Percentiles rank a stretch among this genome's conserved stretches.
Evolutionary conservation across 768 basidiomycete genomes (phyloP).

Genomic region (Suillus variegatus): DNA sequence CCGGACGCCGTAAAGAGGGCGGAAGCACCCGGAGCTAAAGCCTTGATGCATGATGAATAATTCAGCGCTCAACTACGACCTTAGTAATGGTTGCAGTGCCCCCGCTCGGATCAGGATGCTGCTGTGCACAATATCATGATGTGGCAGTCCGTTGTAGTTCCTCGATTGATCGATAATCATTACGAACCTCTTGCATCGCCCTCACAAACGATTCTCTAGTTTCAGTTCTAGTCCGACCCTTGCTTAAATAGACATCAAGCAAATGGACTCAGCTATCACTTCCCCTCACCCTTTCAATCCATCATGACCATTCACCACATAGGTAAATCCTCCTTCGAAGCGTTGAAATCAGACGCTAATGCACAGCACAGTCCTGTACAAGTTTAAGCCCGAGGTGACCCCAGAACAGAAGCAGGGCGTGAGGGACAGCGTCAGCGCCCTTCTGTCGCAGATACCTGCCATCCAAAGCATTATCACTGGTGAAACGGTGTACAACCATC

Average conservation of each 20-base stretch:
- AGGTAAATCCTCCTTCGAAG: constrained; percentile 11
- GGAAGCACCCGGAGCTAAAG: too few relatives aligned
- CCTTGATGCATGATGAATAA: too few relatives aligned
- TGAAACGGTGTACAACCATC: constrained; percentile 16
- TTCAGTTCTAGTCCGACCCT: not conserved
- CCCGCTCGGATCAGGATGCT: too few relatives aligned
- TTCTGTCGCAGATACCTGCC: constrained; percentile 19
- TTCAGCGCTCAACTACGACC: too few relatives aligned
- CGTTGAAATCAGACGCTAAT: not conserved
- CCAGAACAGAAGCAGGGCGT: constrained; percentile 12
- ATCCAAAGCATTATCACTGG: constrained; percentile 18
- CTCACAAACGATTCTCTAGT: not conserved
- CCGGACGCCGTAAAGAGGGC: too few relatives aligned
- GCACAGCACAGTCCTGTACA: constrained; percentile 19
- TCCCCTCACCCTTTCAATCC: not conserved
- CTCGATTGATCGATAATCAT: not conserved
- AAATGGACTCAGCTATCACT: not conserved
- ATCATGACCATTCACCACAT: constrained; percentile 18
- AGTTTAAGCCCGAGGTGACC: constrained; percentile 21
- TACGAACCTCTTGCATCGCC: not conserved
- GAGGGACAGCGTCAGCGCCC: not conserved
- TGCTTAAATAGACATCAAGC: not conserved
- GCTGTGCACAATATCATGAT: not conserved
- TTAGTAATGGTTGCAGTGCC: not conserved
- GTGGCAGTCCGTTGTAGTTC: not conserved